These are phyloP conservation scores for Penicillium manginii DNA, from an alignment of 495 filamentous ascomycete species.

Conservation along the genomic window DNA sequence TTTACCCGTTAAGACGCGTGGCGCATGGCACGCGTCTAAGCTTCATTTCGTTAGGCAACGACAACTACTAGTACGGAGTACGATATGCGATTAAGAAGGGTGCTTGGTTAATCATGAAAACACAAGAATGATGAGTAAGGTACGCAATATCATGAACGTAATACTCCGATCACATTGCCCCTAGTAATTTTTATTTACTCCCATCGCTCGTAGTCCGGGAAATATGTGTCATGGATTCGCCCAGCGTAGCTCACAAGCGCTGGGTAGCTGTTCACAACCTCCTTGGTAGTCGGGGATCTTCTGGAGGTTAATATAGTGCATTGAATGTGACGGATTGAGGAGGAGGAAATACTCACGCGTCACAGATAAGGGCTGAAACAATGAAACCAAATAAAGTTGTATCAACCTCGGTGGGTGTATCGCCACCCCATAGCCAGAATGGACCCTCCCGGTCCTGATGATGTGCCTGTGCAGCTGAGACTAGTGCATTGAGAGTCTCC, in stretches of 20 bases:
- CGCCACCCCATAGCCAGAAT: constrained; percentile 62
- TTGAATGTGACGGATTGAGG: neutral
- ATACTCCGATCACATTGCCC: too few relatives aligned
- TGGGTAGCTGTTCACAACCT: constrained; percentile 48
- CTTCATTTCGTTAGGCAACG: constrained; percentile 21
- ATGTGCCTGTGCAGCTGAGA: constrained; percentile 26
- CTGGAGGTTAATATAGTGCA: neutral
- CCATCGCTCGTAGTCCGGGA: constrained; percentile 58
- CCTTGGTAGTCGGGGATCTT: constrained; percentile 52
- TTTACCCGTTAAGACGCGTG: constrained; percentile 34
- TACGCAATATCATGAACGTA: too few relatives aligned
- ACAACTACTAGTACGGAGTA: too few relatives aligned
- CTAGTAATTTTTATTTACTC: constrained; percentile 11
- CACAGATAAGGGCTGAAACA: constrained; percentile 48
- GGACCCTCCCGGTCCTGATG: constrained; percentile 27
- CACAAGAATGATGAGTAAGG: too few relatives aligned
- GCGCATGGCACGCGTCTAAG: constrained; percentile 39
- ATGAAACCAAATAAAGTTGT: constrained; percentile 61
- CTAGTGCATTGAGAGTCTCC: constrained; percentile 49
- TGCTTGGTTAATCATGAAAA: too few relatives aligned
- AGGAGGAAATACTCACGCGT: constrained; percentile 53
- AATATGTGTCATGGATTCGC: constrained; percentile 60
- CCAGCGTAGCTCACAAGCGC: constrained; percentile 58
- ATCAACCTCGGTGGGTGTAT: constrained; percentile 60
- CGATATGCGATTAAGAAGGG: too few relatives aligned